phyloP scores from a whole-genome alignment of 225 moss, liverwort and hornwort genomes.

The Straminergon stramineum region DNA sequence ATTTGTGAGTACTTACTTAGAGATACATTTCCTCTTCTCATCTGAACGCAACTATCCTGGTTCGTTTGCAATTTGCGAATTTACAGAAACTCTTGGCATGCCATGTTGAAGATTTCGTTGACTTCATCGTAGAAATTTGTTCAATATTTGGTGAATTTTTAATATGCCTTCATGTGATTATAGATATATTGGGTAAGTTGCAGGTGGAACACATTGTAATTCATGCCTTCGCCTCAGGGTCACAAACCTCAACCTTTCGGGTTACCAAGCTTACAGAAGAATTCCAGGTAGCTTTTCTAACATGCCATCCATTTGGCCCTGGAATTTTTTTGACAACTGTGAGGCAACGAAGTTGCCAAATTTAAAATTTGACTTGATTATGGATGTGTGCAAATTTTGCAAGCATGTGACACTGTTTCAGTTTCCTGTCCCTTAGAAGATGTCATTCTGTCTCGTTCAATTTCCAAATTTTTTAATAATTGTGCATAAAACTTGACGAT shows the following conservation, averaged over 20 bases:
- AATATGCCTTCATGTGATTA: neutral
- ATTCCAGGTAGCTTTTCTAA: slow-evolving; percentile 33
- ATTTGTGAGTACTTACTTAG: neutral
- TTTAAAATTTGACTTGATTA: neutral
- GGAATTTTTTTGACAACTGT: neutral
- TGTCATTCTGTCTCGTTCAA: neutral
- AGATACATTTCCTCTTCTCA: neutral
- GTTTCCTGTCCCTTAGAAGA: neutral
- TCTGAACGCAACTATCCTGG: neutral
- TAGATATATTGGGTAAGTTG: slow-evolving; percentile 35
- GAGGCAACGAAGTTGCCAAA: neutral
- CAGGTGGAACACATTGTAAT: slow-evolving; percentile 88
- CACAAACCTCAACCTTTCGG: slow-evolving; percentile 72
- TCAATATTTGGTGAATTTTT: neutral
- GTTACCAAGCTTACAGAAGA: slow-evolving; percentile 52
- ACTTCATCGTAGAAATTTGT: neutral
- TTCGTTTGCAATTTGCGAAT: neutral
- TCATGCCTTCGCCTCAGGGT: slow-evolving; percentile 65
- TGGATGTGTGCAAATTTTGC: neutral
- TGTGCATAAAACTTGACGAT: neutral
- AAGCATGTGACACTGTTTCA: neutral
- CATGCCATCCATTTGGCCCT: neutral
- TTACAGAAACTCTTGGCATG: neutral
- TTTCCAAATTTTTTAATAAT: neutral
- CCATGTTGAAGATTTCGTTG: neutral